Conservation (phyloP, 768 basidiomycete genomes). For the Kwoniella bestiolae region DNA sequence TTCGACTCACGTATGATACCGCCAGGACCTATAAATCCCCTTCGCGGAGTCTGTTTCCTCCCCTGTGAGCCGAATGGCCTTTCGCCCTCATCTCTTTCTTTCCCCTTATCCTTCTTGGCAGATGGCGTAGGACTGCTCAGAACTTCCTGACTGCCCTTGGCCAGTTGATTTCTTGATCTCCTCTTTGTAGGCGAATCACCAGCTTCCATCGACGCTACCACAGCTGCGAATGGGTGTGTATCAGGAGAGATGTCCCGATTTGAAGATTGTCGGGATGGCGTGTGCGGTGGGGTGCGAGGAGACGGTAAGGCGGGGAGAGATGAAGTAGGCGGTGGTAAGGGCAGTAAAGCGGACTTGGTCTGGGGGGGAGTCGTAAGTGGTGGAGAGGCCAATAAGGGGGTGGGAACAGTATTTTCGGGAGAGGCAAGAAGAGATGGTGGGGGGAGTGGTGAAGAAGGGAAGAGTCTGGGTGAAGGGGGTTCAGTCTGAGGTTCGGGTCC, state of each 20-base stretch:
- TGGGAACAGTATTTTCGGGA: not conserved
- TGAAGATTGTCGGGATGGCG: not conserved
- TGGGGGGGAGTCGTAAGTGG: not conserved
- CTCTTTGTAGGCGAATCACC: slow-evolving; percentile 15
- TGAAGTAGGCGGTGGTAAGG: slow-evolving; percentile 5
- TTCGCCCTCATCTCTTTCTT: slow-evolving; percentile 11
- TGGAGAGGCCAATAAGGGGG: slow-evolving; percentile 5
- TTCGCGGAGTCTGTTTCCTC: slow-evolving; percentile 33
- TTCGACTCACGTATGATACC: slow-evolving; percentile 38
- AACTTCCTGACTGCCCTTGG: not conserved
- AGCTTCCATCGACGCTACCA: slow-evolving; percentile 31
- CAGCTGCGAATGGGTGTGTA: slow-evolving; percentile 21
- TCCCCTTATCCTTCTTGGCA: slow-evolving; percentile 16
- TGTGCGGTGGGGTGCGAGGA: not conserved
- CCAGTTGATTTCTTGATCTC: not conserved
- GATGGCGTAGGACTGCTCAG: not conserved
- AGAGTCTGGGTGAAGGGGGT: not conserved
- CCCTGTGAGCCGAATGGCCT: slow-evolving; percentile 8
- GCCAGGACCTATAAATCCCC: slow-evolving; percentile 32
- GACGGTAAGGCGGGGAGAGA: not conserved
- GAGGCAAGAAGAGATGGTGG: not conserved
- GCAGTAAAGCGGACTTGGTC: not conserved
- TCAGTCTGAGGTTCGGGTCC: not conserved
- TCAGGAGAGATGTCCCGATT: not conserved
- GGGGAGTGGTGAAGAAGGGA: not conserved